phyloP scores from a whole-genome alignment of 2,329 filamentous ascomycete species.

The Pseudogymnoascus sp. region DNA sequence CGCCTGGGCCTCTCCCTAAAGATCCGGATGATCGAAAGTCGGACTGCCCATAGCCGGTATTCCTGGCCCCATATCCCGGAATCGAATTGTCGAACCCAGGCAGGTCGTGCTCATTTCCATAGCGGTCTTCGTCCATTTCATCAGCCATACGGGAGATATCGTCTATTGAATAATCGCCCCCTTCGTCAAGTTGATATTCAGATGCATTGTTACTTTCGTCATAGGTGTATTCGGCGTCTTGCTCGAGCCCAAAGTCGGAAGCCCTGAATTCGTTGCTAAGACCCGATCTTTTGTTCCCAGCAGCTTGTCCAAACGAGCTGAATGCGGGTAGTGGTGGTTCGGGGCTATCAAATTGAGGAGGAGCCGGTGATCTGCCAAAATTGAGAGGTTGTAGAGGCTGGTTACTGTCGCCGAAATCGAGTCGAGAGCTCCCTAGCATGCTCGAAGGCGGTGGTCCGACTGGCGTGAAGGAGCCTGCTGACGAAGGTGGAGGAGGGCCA shows the following conservation, averaged over 20 bases:
- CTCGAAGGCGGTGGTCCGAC: conserved; percentile 45
- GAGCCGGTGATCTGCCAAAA: conserved; percentile 29
- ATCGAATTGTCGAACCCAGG: not conserved
- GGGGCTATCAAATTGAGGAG: conserved; percentile 18
- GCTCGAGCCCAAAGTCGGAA: conserved; percentile 27
- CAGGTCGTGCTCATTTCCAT: not conserved
- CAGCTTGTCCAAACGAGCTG: conserved; percentile 18
- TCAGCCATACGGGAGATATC: conserved; percentile 1
- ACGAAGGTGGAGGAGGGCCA: conserved; percentile 47
- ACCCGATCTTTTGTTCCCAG: conserved; percentile 38
- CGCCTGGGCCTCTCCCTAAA: not conserved
- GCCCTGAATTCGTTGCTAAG: conserved; percentile 40
- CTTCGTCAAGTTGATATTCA: conserved; percentile 1
- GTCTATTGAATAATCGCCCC: not conserved
- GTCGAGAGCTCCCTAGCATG: conserved; percentile 44
- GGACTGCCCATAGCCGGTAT: not conserved
- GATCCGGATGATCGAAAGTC: conserved; percentile 3
- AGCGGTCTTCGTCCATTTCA: conserved; percentile 7
- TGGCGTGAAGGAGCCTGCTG: conserved; percentile 47
- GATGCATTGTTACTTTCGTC: conserved; percentile 32
- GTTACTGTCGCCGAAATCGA: conserved; percentile 26
- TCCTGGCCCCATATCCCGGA: not conserved
- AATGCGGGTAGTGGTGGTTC: conserved; percentile 19
- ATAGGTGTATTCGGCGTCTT: conserved; percentile 34
- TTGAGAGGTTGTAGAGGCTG: conserved; percentile 27